Evolutionary conservation across 1,139 yeast species (phyloP), one percentile per base, ranked within the genome.

Genomic region (Taphrina betulina): DNA sequence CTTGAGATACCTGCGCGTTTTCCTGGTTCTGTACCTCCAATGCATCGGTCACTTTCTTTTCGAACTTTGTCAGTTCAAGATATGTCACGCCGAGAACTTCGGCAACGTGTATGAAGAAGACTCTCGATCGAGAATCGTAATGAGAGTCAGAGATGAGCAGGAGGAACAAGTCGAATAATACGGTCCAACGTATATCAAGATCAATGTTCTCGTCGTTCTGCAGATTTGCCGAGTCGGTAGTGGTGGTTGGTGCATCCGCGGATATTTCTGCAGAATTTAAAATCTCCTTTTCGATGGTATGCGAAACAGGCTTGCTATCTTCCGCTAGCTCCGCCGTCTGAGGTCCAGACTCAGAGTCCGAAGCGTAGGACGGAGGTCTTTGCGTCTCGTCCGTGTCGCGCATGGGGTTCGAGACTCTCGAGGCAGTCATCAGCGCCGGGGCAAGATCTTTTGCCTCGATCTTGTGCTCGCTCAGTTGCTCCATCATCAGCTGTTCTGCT

Each of bases 181-280:
- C 78, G 0, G 96, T 90, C 98, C 98, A 92, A 35, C 92, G 80
- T 37, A 92, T 78, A 66, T 90, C 96, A 57, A 89, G 35, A 14
- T 38, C 58, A 33, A 38, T 14, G 10, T 33, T 50, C 14, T 50
- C 44, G 14, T 28, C 41, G 31, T 22, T 16, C 12, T 38, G 23
- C 8, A 31, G 23, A 29, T 19, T 19, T 12, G 34, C 16, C 17
- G 57, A 22, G 19, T 57, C 31, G 28, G 54, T 43, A 19, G 36
- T 26, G 31, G 55, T 31, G 2, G 36, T 35, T n/a, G 54, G 54
- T 7, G 54, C 54, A 22, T 28, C 35, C 5, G 54, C 44, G 10
- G 46, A 50, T 5, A 41, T 50, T n/a, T 33, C 31, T 20, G 22
- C 40, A 2, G 24, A 17, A 5, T 17, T 17, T 10, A 43, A 31